These are phyloP conservation scores for Cucurbita argyrosperma DNA, from an alignment of 306 rosid species.

Conservation along the genomic window DNA sequence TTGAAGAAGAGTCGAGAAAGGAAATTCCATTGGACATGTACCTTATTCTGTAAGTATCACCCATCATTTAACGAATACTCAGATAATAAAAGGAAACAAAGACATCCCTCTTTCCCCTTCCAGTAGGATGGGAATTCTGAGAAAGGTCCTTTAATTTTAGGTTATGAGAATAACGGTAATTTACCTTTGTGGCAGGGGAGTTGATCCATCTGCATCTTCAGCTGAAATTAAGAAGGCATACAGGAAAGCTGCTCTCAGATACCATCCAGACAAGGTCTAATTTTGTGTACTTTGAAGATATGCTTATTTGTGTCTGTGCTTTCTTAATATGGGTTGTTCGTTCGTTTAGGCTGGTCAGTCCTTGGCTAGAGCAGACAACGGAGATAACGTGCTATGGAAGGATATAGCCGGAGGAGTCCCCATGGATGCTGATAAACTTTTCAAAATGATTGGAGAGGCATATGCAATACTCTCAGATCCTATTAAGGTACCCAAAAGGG, in stretches of 20 bases:
- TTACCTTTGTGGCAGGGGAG: conserved; percentile 56
- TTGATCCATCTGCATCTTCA: conserved; percentile 62
- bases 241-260: conserved; percentile 95
- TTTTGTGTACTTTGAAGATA: background rate
- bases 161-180: conserved; percentile 14
- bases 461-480: conserved; percentile 70
- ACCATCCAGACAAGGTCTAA: conserved; percentile 93
- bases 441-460: conserved; percentile 85
- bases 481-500: conserved; percentile 34
- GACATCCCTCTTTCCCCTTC: background rate
- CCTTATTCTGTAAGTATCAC: conserved; percentile 67
- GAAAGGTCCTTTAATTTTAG: background rate
- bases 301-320: background rate
- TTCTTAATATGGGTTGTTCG: conserved; percentile 11
- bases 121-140: background rate
- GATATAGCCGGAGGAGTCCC: conserved; percentile 66
- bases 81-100: background rate
- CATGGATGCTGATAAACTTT: conserved; percentile 66
- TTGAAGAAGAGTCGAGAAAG: conserved; percentile 78
- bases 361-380: conserved; percentile 62
- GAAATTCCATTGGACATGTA: conserved; percentile 84
- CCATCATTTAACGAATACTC: background rate
- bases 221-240: conserved; percentile 94
- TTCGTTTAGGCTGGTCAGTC: conserved; percentile 65
- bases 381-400: conserved; percentile 69